Evolutionary conservation across 345 rosid genomes (phyloP), one percentile per base, ranked within the genome.

Genomic region (Eucalyptus marginata): DNA sequence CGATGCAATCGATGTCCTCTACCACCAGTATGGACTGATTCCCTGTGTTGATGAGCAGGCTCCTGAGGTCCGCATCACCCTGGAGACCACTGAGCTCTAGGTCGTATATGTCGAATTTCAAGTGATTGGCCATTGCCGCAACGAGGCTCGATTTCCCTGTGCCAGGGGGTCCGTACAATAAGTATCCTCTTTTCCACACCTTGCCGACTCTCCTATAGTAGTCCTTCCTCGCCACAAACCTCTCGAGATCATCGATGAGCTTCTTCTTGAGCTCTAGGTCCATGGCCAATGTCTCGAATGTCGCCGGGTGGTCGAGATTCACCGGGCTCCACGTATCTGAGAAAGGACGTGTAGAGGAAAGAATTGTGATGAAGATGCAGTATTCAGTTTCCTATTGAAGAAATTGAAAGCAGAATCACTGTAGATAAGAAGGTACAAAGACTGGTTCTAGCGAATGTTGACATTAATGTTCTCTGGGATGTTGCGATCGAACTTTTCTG

Each of bases 311-410:
- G 33, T 89, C 89, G 80, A 95, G 93, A 24, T 94, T 93, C 49
- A 94, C 94, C 27, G 94, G 91, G 62, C 90, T 92, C 96, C 97
- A 95, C 33, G 92, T 93, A 20, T 94, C 94, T 3, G 31, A 29
- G 68, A 62, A 52, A 52, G 58, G 25, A 52, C 24, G 58, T 52
- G 4, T 52, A 18, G 24, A 52, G 58, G 58, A 52, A 52, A 52
- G 24, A 52, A 52, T 52, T 7, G 4, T 52, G 58, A 52, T 52
- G 58, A 52, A 52, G 68, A 62, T 27, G 68, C 33, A 13, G n/a
- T 25, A 59, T 59, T 25, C 31, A 27, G 68, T 59, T 59, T 27
- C 58, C 58, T 27, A 13, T 62, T 12, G 31, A 62, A 62, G 68
- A 29, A 27, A 62, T 62, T 29, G 68, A 62, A 13, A 27, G 68